Evolutionary conservation across 768 basidiomycete genomes (phyloP), one percentile per base, ranked within the genome.

Genomic region (Rhizopogon vulgaris): DNA sequence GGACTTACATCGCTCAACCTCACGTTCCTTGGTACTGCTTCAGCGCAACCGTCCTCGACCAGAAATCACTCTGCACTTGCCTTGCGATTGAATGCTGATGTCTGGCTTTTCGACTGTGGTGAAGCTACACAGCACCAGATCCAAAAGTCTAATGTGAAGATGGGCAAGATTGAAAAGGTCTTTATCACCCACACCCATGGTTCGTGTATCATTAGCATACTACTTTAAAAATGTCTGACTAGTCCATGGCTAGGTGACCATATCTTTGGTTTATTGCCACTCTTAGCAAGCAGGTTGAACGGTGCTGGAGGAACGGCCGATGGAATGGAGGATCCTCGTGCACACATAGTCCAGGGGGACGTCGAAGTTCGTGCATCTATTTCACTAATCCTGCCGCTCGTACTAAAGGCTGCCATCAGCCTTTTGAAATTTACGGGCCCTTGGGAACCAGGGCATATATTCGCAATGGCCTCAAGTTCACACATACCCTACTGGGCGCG

Each of bases 151-250:
- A 58, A 51, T 1, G 74, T 93, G n/a, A 87, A 82, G 66, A 85
- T 90, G 83, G 84, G 88, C 28, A 84, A 67, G 61, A 84, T 93
- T 43, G 76, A 79, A 53, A 91, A 90, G 66, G 80, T 94, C 25
- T 92, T 93, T 64, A 82, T 94, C 54, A 93, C 92, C 1, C 92
- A 94, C 69, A 87, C 87, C 0, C 92, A 94, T 69, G 90, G 91
- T 89, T 51, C 34, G 57, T 42, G 6, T 24, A 39, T 17, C 17
- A 22, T 6, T 37, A 11, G 24, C 11, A 25, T 41, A 47, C 41
- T 38, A 10, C 45, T 15, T 38, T 3, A n/a, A 34, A 34, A 4
- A 2, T 22, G 17, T 17, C 47, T 24, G 10, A 36, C 28, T 15
- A 12, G 15, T n/a, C 8, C 41, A 27, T 56, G 39, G 52, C 25